A percentile compares a stretch with the other conserved stretches of the same genome.
phyloP scores from a whole-genome alignment of 352 stramenopile species.

The Phytophthora sansomeana region DNA sequence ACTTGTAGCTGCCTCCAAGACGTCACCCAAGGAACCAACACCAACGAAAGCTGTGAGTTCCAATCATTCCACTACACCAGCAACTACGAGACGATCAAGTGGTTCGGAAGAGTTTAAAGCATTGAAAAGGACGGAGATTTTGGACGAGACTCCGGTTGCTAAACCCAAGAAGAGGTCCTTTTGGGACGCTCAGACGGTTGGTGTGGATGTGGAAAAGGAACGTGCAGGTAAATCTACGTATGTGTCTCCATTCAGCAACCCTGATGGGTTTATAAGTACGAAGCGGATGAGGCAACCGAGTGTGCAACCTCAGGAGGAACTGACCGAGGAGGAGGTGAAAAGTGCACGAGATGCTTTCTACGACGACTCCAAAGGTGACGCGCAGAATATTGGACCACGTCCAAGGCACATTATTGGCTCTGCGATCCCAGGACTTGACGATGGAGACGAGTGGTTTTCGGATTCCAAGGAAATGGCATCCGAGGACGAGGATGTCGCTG shows the following conservation, averaged over 20 bases:
- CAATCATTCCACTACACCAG: not conserved
- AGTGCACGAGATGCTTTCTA: conserved; percentile 41
- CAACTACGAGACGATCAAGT: conserved; percentile 1
- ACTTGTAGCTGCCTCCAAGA: conserved; percentile 33
- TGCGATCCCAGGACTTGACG: conserved; percentile 34
- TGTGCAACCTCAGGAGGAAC: conserved; percentile 17
- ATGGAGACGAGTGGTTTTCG: conserved; percentile 69
- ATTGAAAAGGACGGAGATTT: conserved; percentile 7
- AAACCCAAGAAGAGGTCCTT: conserved; percentile 41
- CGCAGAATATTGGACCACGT: conserved; percentile 27
- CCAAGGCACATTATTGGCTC: conserved; percentile 58
- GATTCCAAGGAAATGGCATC: conserved; percentile 56
- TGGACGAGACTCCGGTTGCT: not conserved
- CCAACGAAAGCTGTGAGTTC: not conserved
- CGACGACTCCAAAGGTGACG: conserved; percentile 40
- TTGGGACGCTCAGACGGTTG: conserved; percentile 35
- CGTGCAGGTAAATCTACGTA: conserved; percentile 33
- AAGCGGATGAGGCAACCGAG: conserved; percentile 28
- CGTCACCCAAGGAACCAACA: conserved; percentile 13
- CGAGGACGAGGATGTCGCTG: conserved; percentile 16
- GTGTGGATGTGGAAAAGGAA: conserved; percentile 7
- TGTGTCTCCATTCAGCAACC: conserved; percentile 64
- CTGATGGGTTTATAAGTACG: conserved; percentile 39
- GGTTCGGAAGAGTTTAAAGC: not conserved
- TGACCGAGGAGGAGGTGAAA: conserved; percentile 36